Evolutionary conservation across 805 yeast species (phyloP).

Genomic region (Metschnikowia dekortorum): DNA sequence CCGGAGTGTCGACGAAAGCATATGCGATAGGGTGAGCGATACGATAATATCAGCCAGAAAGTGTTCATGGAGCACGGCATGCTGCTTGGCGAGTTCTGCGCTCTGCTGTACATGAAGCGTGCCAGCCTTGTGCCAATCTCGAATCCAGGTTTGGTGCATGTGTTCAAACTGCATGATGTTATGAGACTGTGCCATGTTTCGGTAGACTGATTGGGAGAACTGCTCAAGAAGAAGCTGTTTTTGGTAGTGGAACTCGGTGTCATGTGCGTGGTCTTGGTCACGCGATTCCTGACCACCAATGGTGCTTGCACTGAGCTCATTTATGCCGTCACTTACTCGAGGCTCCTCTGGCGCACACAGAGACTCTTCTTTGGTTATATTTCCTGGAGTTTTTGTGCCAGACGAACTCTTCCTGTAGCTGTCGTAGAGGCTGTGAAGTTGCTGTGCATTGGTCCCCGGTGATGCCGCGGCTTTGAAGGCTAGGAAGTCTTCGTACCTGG

Average conservation of each 20-base stretch:
- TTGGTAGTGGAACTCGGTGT: slow-evolving; percentile 15
- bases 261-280: too few species aligned
- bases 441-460: not conserved
- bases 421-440: not conserved
- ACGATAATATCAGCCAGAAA: slow-evolving; percentile 15
- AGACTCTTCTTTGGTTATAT: too few species aligned
- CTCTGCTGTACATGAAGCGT: not conserved
- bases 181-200: not conserved
- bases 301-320: too few species aligned
- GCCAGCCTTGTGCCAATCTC: not conserved
- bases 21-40: slow-evolving; percentile 17
- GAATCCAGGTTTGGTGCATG: slow-evolving; percentile 1
- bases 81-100: not conserved
- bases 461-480: not conserved
- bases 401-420: not conserved
- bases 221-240: slow-evolving; percentile 30
- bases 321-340: too few species aligned
- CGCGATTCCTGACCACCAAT: too few species aligned
- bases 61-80: slow-evolving; percentile 6
- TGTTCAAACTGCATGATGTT: not conserved
- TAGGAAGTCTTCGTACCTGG: not conserved
- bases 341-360: too few species aligned
- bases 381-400: not conserved
- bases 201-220: slow-evolving; percentile 12
- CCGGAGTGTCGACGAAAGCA: slow-evolving; percentile 19